Evolutionary conservation across 768 basidiomycete genomes (phyloP).

Genomic region (Mycena floridula): DNA sequence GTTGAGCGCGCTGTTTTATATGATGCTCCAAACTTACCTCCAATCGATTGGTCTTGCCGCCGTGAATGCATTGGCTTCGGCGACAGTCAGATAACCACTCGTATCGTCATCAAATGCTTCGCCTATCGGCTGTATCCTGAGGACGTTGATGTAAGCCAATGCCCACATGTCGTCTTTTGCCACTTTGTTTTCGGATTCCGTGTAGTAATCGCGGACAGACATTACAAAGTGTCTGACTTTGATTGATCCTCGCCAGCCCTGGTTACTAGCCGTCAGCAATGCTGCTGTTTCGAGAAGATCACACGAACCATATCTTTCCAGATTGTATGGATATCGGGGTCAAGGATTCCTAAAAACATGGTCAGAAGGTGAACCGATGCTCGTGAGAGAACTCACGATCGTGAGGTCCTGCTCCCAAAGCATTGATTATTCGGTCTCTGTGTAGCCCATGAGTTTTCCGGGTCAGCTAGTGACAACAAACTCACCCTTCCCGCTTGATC

Average conservation of each 20-base stretch:
- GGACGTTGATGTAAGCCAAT: slow-evolving; percentile 20
- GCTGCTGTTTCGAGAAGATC: background rate
- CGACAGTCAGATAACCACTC: slow-evolving; percentile 25
- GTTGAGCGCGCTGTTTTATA: background rate
- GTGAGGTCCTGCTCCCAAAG: slow-evolving; percentile 24
- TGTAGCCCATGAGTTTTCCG: too few species aligned
- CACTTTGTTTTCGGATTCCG: slow-evolving; percentile 12
- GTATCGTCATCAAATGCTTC: slow-evolving; percentile 33
- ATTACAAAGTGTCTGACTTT: slow-evolving; percentile 28
- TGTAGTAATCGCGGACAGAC: slow-evolving; percentile 28
- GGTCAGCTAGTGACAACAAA: slow-evolving; percentile 26
- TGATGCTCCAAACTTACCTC: slow-evolving; percentile 15
- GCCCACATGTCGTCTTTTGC: slow-evolving; percentile 21
- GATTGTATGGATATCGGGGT: slow-evolving; percentile 27
- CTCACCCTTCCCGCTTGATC: slow-evolving; percentile 24
- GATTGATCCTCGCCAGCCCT: slow-evolving; percentile 30
- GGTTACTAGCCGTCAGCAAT: background rate
- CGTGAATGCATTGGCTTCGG: slow-evolving; percentile 26
- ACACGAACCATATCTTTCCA: slow-evolving; percentile 33
- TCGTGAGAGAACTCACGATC: slow-evolving; percentile 14
- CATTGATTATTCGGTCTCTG: background rate
- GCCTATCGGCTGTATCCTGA: slow-evolving; percentile 20
- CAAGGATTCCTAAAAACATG: background rate
- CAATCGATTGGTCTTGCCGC: slow-evolving; percentile 19
- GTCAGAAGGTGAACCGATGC: too few species aligned